Evolutionary conservation across 768 basidiomycete species (phyloP).

Genomic region (Naganishia randhawae): DNA sequence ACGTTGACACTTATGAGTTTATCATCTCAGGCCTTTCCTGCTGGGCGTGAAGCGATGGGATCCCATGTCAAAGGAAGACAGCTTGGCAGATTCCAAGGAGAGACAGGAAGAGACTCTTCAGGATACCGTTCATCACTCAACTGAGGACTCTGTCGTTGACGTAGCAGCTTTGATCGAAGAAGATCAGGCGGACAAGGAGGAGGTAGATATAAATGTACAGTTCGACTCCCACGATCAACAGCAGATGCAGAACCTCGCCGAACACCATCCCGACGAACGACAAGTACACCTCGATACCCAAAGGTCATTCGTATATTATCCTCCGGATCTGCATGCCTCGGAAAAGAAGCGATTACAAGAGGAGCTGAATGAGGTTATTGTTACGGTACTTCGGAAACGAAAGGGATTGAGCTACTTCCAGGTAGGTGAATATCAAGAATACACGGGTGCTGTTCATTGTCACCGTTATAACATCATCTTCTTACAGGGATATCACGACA

Average conservation of each 20-base stretch:
- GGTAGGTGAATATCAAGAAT: constrained; percentile 51
- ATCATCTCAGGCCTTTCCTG: constrained; percentile 2
- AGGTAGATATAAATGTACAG: constrained; percentile 8
- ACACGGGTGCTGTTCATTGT: neutral
- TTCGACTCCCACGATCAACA: neutral
- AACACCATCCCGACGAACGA: constrained; percentile 61
- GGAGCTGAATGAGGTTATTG: constrained; percentile 67
- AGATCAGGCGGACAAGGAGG: neutral
- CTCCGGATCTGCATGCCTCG: constrained; percentile 51
- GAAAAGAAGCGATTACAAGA: constrained; percentile 59
- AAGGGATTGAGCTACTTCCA: constrained; percentile 79
- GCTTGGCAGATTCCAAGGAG: neutral
- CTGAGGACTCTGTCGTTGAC: neutral
- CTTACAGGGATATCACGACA: constrained; percentile 82
- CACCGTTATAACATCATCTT: neutral
- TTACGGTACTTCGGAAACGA: constrained; percentile 68
- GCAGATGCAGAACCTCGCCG: neutral
- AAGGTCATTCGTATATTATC: constrained; percentile 88
- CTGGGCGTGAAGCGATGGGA: constrained; percentile 31
- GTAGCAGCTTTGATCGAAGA: constrained; percentile 15
- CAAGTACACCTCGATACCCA: constrained; percentile 87
- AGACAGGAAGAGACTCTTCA: neutral
- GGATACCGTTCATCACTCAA: neutral
- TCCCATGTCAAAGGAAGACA: neutral
- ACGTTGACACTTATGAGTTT: neutral